phyloP scores from a whole-genome alignment of 257 asterid species.

The Scutellaria baicalensis region DNA sequence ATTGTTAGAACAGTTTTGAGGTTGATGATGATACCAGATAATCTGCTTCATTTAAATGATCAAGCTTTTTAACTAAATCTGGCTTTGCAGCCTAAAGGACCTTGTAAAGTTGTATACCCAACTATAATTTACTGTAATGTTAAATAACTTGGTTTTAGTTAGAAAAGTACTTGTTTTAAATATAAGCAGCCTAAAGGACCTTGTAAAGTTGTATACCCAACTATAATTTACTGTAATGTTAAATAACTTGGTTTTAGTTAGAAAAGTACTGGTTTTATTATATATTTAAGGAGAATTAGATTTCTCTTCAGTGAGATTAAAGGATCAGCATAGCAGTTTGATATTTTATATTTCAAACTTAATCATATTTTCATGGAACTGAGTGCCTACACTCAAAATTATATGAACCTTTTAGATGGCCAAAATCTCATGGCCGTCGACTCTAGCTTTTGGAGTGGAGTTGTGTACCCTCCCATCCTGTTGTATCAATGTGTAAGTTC shows the following conservation, averaged over 20 bases:
- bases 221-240: too few relatives aligned
- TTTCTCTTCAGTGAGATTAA: background rate
- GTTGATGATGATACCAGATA: background rate
- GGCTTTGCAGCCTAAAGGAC: background rate
- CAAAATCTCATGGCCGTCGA: background rate
- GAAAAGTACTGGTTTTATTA: background rate
- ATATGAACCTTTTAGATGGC: background rate
- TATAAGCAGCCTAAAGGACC: background rate
- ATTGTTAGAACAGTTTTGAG: slow-evolving; percentile 3
- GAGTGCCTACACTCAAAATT: background rate
- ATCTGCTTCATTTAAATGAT: slow-evolving; percentile 3
- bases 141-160: background rate
- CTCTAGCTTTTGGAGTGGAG: background rate
- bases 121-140: too few relatives aligned
- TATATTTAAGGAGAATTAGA: background rate
- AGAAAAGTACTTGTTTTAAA: too few relatives aligned
- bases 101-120: background rate
- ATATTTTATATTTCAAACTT: background rate
- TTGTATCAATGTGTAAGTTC: background rate
- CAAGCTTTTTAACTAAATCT: background rate
- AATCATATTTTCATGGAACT: background rate
- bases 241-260: background rate
- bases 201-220: background rate
- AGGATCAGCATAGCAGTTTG: background rate
- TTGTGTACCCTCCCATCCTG: background rate